These are phyloP conservation scores for Cladobotryum protrusum DNA, from an alignment of 2,329 filamentous ascomycete genomes.

Conservation along the genomic window DNA sequence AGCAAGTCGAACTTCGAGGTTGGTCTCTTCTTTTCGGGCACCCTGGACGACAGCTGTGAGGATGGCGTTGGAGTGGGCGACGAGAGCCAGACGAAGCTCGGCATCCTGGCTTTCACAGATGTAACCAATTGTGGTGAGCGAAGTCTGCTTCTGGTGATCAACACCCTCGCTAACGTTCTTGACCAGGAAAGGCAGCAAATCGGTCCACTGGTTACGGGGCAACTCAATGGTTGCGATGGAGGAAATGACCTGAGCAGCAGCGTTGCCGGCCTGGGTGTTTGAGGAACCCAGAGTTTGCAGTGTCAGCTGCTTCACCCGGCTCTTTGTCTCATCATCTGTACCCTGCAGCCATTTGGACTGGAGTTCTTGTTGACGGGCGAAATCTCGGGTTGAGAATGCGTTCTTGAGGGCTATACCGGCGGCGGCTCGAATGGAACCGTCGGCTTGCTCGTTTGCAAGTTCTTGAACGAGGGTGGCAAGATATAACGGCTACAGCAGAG, in stretches of 20 bases:
- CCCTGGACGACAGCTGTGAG: constrained; percentile 96
- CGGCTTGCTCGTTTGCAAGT: constrained; percentile 82
- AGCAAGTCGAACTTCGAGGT: constrained; percentile 81
- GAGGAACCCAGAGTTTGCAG: constrained; percentile 76
- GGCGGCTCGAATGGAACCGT: constrained; percentile 81
- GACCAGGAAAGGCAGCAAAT: constrained; percentile 83
- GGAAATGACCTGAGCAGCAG: constrained; percentile 90
- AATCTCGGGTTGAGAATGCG: constrained; percentile 91
- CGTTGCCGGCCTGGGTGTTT: constrained; percentile 77
- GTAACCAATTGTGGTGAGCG: constrained; percentile 93
- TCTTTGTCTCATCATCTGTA: constrained; percentile 76
- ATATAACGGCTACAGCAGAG: constrained; percentile 67
- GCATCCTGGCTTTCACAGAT: constrained; percentile 93
- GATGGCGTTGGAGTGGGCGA: constrained; percentile 92
- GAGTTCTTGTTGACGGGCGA: constrained; percentile 76
- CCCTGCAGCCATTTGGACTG: constrained; percentile 89
- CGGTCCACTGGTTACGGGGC: constrained; percentile 85
- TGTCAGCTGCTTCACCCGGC: constrained; percentile 81
- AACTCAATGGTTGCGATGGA: constrained; percentile 93
- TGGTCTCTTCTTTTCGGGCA: constrained; percentile 91
- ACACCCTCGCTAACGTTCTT: constrained; percentile 85
- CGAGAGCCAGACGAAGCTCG: constrained; percentile 74
- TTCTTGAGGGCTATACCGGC: constrained; percentile 97
- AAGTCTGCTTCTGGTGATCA: constrained; percentile 88
- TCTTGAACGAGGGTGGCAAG: constrained; percentile 87